A percentile compares a stretch with the other conserved stretches of the same genome.
Conservation (phyloP, 345 rosid genomes). For the Acer saccharum region DNA sequence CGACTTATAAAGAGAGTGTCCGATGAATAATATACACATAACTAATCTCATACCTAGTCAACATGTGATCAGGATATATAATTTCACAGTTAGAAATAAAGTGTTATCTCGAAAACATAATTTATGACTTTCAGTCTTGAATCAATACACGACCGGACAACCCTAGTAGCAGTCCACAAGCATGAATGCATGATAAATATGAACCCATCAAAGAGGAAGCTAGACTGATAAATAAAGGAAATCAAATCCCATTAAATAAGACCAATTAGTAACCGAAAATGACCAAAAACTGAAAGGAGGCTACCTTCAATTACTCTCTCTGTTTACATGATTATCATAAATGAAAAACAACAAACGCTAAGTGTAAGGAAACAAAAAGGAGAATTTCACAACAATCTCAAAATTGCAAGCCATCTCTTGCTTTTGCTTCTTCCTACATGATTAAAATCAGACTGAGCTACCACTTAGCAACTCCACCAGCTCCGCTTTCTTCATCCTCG, state of each 20-base stretch:
- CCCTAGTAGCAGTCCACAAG: no score
- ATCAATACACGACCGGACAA: background rate
- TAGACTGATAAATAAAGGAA: background rate
- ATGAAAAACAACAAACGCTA: conserved; percentile 1
- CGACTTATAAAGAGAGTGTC: no score
- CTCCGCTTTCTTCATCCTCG: conserved; percentile 81
- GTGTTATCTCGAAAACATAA: background rate
- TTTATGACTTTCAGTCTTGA: background rate
- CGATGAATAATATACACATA: no score
- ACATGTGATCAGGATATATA: no score
- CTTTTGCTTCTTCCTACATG: conserved; percentile 13
- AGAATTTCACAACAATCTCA: conserved; percentile 21
- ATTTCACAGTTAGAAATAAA: background rate
- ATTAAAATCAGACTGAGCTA: conserved; percentile 28
- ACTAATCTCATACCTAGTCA: no score
- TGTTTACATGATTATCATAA: conserved; percentile 6
- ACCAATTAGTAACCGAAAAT: background rate
- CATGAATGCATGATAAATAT: no score
- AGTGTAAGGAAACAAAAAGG: conserved; percentile 16
- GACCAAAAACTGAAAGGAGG: background rate
- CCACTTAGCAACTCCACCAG: conserved; percentile 58
- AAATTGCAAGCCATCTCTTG: conserved; percentile 5
- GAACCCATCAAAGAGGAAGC: background rate
- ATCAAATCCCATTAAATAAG: background rate
- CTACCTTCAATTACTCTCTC: background rate